Evolutionary conservation across 2,329 filamentous ascomycete species (phyloP).

Genomic region (Sporothrix variecibatus): DNA sequence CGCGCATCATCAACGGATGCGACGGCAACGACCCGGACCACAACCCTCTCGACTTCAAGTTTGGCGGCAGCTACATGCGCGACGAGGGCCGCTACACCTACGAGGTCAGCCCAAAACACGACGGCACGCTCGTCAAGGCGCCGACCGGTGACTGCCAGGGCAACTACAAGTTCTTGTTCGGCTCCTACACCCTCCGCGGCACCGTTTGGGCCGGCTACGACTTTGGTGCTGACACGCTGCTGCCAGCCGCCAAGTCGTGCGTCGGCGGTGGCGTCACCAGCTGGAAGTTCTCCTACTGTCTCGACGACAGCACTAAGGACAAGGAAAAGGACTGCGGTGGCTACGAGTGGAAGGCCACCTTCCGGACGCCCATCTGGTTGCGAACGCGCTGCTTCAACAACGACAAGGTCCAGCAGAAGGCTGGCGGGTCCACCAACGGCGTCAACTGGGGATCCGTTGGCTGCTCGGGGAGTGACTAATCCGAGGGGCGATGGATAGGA

Average conservation of each 20-base stretch:
- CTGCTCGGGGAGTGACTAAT: conserved; percentile 1
- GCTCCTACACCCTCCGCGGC: conserved; percentile 21
- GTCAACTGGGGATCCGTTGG: neutral
- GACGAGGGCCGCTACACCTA: conserved; percentile 19
- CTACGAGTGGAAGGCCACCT: conserved; percentile 19
- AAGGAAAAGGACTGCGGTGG: conserved; percentile 19
- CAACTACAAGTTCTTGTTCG: conserved; percentile 17
- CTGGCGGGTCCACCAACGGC: conserved; percentile 5
- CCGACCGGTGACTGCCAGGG: conserved; percentile 24
- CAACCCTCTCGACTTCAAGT: conserved; percentile 37
- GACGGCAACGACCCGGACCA: conserved; percentile 33
- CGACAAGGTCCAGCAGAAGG: conserved; percentile 17
- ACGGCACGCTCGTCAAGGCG: conserved; percentile 7
- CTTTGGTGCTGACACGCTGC: conserved; percentile 20
- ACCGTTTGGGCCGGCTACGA: conserved; percentile 26
- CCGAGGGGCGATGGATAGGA: too few relatives aligned
- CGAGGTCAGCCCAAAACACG: conserved; percentile 20
- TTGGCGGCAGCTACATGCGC: conserved; percentile 25
- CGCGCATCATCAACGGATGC: conserved; percentile 32
- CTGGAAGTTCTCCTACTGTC: conserved; percentile 18
- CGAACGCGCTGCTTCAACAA: conserved; percentile 23
- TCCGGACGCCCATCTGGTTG: conserved; percentile 21
- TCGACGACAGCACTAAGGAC: neutral
- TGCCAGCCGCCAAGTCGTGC: conserved; percentile 9
- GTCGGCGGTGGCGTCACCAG: conserved; percentile 18